These are phyloP conservation scores for Trifolium repens DNA, from an alignment of 306 rosid genomes.

Conservation along the genomic window DNA sequence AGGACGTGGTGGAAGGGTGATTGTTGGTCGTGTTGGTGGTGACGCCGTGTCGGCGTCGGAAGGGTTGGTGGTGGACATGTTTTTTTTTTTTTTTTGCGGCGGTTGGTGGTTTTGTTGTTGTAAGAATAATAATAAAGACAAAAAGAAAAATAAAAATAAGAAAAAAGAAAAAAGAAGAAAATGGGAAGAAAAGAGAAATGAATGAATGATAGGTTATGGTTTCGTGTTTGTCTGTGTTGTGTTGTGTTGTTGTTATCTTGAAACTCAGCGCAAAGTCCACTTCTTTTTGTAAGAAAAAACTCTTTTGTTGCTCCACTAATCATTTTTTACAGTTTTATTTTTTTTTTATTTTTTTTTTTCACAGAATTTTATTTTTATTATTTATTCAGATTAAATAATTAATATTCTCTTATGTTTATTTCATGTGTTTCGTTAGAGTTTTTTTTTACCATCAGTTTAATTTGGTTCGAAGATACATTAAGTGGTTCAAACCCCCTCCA, in stretches of 20 bases:
- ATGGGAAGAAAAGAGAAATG: no score
- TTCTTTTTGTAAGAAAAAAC: background rate
- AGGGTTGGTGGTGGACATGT: conserved; percentile 46
- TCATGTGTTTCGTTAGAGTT: no score
- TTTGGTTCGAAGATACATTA: no score
- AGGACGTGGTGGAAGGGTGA: conserved; percentile 87
- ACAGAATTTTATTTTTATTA: no score
- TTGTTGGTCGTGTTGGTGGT: conserved; percentile 61
- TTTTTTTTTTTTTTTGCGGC: conserved; percentile 17
- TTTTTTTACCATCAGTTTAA: no score
- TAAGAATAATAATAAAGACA: background rate
- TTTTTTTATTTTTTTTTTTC: no score
- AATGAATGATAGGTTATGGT: background rate
- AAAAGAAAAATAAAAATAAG: background rate
- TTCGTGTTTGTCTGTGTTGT: background rate
- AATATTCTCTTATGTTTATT: no score
- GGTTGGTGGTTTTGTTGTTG: background rate
- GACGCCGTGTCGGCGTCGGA: conserved; percentile 38
- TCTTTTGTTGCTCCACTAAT: background rate
- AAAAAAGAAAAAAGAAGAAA: background rate
- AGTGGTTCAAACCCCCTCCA: no score
- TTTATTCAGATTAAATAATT: no score
- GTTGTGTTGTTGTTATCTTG: conserved; percentile 3
- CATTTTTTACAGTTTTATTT: background rate
- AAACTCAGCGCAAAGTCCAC: conserved; percentile 34